Conservation (phyloP, 2,329 filamentous ascomycete genomes). For the Huntiella omanensis region DNA sequence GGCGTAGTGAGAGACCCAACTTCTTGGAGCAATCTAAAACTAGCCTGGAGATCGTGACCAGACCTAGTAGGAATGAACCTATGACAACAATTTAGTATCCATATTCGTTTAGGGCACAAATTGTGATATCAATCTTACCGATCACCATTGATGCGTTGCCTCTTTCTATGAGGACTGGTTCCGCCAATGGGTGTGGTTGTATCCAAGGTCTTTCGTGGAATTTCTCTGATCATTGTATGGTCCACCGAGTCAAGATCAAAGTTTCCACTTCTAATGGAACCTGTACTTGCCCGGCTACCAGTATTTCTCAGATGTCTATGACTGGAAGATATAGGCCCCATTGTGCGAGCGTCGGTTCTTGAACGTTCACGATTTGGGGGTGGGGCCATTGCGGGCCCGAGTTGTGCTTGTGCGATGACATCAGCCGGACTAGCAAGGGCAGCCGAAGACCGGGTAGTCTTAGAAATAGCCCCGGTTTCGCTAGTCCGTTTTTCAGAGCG, state of each 20-base stretch:
- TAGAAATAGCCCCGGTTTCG: too few relatives aligned
- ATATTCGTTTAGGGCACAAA: not conserved
- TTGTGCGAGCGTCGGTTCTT: conserved; percentile 5
- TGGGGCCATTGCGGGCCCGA: not conserved
- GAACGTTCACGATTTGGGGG: conserved; percentile 7
- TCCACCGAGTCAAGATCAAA: conserved; percentile 33
- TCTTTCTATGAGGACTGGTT: conserved; percentile 37
- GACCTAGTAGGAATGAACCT: conserved; percentile 93
- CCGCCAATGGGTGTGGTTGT: conserved; percentile 33
- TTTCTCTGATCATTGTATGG: conserved; percentile 30
- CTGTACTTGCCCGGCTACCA: conserved; percentile 5
- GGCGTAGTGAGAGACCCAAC: conserved; percentile 86
- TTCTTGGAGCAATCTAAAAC: conserved; percentile 79
- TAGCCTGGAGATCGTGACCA: conserved; percentile 82
- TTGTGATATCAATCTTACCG: conserved; percentile 25
- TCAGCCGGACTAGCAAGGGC: too few relatives aligned
- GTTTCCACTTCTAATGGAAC: conserved; percentile 17
- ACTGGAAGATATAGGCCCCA: not conserved
- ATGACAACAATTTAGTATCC: conserved; percentile 13
- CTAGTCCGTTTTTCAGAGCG: too few relatives aligned
- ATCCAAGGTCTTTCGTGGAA: conserved; percentile 22
- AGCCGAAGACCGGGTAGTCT: too few relatives aligned
- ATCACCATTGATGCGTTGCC: conserved; percentile 41
- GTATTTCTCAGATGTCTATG: conserved; percentile 9
- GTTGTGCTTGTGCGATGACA: not conserved